Base-by-base conservation (phyloP, 805 yeast genomes). In the Cyberlindnera samutprakarnensis region DNA sequence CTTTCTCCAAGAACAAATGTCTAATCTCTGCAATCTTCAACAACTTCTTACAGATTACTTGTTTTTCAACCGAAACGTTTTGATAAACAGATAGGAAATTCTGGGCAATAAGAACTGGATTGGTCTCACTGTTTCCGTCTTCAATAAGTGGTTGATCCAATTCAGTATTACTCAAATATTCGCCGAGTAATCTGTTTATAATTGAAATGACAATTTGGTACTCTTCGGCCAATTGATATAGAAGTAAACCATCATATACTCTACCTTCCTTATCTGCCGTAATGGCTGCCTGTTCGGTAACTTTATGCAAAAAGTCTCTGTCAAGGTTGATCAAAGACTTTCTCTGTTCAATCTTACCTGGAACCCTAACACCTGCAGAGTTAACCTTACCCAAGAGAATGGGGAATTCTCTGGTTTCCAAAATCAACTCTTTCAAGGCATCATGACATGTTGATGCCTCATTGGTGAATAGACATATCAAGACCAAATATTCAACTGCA, bases 221-320 rank as follows among this genome's bases (percentile, higher is more conserved):
- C 44, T 88, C 95, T 57, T 84, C 94, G 29, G 94, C 75, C 42
- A 90, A 69, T 57, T 88, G 95, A 53, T 84, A 90, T 33, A 92
- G 67, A 36, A 84, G 64, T 39, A 92, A 70, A 14, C 96, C 84
- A 51, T 92, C 97, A 39, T 79, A 75, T 11, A 75, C 68, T 49
- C 95, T 70, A 7, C 96, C 96, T 48, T 88, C 97, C 44, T 85
- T 92, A 47, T 84, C 92, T 12, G 96, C 94, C 44, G 75, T 75
- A 27, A 68, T 68, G 4, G 96, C 96, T 18, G 95, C 87, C 38
- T 75, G 76, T 51, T 82, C 94, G 4, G 92, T 78, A 25, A 90
- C 86, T 37, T 72, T 71, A 39, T 66, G 68, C 42, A 83, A 62
- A 49, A 73, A 90, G 36, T 71, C 73, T 14, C 68, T 65, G 38